Percentiles rank a stretch among this genome's conserved stretches.
phyloP scores from a whole-genome alignment of 2,329 filamentous ascomycete species.

The Dothistroma septosporum region DNA sequence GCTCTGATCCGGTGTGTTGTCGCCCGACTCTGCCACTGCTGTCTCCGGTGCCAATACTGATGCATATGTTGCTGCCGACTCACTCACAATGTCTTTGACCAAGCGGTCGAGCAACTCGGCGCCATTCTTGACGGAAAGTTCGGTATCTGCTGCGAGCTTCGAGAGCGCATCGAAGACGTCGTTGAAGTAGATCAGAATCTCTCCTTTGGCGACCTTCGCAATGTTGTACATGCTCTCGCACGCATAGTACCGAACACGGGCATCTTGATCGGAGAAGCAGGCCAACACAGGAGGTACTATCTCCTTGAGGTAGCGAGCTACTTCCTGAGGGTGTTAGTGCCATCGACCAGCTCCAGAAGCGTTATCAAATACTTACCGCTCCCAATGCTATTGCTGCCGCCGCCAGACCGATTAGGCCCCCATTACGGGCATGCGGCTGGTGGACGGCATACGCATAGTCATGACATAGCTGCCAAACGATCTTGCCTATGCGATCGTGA shows the following conservation, averaged over 20 bases:
- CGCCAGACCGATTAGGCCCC: conserved; percentile 89
- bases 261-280: conserved; percentile 97
- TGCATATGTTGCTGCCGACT: conserved; percentile 91
- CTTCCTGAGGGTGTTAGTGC: conserved; percentile 58
- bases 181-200: conserved; percentile 96
- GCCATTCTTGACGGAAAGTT: conserved; percentile 96
- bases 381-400: conserved; percentile 94
- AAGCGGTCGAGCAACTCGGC: conserved; percentile 91
- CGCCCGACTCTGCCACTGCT: conserved; percentile 44
- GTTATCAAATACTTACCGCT: conserved; percentile 57
- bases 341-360: not conserved
- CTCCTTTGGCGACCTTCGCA: conserved; percentile 96
- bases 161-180: conserved; percentile 96
- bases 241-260: conserved; percentile 92
- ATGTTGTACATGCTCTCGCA: conserved; percentile 99
- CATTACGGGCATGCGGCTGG: conserved; percentile 93
- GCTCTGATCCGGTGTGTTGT: conserved; percentile 33
- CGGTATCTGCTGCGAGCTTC: conserved; percentile 93
- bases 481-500: conserved; percentile 73
- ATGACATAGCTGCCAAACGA: conserved; percentile 93
- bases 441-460: conserved; percentile 97
- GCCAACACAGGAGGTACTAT: conserved; percentile 95
- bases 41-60: conserved; percentile 66
- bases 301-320: conserved; percentile 84
- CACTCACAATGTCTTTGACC: conserved; percentile 92